Evolutionary conservation across 176 grass and related monocot species (phyloP).

Genomic region (Triticum dicoccoides): DNA sequence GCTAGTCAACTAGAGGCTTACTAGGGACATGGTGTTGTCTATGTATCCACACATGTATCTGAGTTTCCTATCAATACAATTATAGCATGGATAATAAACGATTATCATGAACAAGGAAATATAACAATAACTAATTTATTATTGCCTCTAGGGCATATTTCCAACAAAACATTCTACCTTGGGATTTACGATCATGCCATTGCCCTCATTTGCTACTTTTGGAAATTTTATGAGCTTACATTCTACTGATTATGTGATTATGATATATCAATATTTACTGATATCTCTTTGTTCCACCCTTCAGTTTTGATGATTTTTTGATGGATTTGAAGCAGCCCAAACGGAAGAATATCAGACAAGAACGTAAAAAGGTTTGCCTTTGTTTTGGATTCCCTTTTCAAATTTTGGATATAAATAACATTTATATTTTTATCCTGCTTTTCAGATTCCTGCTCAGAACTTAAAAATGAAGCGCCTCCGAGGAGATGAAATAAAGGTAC

Average conservation of each 20-base stretch:
- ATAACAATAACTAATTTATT: too few species aligned
- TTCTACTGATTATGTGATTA: constrained; percentile 1
- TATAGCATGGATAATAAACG: too few species aligned
- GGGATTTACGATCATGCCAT: constrained; percentile 1
- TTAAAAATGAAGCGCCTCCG: constrained; percentile 89
- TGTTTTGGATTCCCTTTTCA: constrained; percentile 20
- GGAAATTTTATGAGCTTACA: constrained; percentile 6
- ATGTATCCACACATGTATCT: too few species aligned
- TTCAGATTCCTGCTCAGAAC: constrained; percentile 76
- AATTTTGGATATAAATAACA: constrained; percentile 17
- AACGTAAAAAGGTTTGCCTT: constrained; percentile 85
- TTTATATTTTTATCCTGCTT: constrained; percentile 6
- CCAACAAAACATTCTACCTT: not conserved
- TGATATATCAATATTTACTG: constrained; percentile 12
- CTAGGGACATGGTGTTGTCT: too few species aligned
- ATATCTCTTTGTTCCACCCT: constrained; percentile 13
- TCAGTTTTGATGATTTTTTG: constrained; percentile 97
- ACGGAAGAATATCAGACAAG: constrained; percentile 86
- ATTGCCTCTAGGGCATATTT: too few species aligned
- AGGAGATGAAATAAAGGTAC: constrained; percentile 86
- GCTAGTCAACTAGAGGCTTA: too few species aligned
- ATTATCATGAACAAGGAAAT: too few species aligned
- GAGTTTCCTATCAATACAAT: too few species aligned
- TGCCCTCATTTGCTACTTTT: constrained; percentile 1
- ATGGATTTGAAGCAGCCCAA: constrained; percentile 97